Conservation (phyloP, 495 filamentous ascomycete species). For the Aspergillus carlsbadensis region DNA sequence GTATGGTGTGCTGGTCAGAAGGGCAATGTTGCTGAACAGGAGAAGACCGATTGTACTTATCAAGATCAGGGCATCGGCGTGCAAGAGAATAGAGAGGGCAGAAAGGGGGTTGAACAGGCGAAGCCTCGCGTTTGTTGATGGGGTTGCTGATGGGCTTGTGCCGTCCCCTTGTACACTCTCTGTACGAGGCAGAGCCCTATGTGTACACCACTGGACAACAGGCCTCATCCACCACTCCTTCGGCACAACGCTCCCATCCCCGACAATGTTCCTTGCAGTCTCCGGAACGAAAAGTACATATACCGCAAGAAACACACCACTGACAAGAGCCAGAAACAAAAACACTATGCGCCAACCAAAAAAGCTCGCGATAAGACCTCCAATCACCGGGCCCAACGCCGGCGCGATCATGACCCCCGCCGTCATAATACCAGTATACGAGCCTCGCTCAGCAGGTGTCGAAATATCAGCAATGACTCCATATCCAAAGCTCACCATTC, state of each 20-base stretch:
- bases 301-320: slow-evolving; percentile 29
- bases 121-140: slow-evolving; percentile 39
- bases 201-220: slow-evolving; percentile 31
- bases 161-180: slow-evolving; percentile 28
- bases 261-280: slow-evolving; percentile 69
- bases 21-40: slow-evolving; percentile 50
- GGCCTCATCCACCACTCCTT: slow-evolving; percentile 37
- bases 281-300: slow-evolving; percentile 61
- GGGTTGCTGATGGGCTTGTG: neutral
- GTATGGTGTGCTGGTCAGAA: slow-evolving; percentile 52
- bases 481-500: slow-evolving; percentile 55
- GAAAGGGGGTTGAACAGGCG: slow-evolving; percentile 66
- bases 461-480: slow-evolving; percentile 63
- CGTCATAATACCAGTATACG: slow-evolving; percentile 51
- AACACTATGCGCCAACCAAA: slow-evolving; percentile 45
- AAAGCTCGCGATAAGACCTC: slow-evolving; percentile 35
- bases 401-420: slow-evolving; percentile 26
- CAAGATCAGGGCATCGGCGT: slow-evolving; percentile 63
- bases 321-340: slow-evolving; percentile 43
- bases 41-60: slow-evolving; percentile 56
- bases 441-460: slow-evolving; percentile 57
- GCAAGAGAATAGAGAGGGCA: slow-evolving; percentile 56
- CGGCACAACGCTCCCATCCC: slow-evolving; percentile 53
- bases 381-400: slow-evolving; percentile 42
- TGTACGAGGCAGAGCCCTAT: neutral